Percentiles rank a stretch among this genome's conserved stretches.
Evolutionary conservation across 1,139 yeast species (phyloP).

Genomic region (Pichia sp.): DNA sequence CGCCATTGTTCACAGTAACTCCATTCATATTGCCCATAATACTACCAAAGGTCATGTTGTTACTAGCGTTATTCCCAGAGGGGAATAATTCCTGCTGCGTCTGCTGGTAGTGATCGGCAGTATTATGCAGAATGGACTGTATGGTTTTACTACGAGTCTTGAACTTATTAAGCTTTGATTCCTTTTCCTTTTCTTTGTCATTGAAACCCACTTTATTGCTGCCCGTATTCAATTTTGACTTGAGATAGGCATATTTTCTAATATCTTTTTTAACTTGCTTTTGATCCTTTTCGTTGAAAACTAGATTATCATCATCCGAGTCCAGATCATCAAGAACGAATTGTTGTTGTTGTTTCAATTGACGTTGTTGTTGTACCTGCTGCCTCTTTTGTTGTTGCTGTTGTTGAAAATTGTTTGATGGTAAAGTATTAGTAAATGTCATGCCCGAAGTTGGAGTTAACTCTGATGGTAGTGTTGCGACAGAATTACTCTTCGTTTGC

Average conservation of each 20-base stretch:
- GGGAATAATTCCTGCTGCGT: constrained; percentile 19
- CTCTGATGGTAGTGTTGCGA: constrained; percentile 18
- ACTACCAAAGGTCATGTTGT: background rate
- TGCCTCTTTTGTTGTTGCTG: background rate
- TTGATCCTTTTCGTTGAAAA: constrained; percentile 1
- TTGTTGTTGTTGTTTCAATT: background rate
- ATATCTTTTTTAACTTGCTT: constrained; percentile 6
- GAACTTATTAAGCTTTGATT: constrained; percentile 22
- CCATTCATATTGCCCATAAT: background rate
- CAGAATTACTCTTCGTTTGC: constrained; percentile 3
- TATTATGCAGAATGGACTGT: constrained; percentile 26
- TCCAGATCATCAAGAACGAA: constrained; percentile 15
- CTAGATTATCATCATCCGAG: constrained; percentile 17
- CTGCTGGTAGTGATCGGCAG: constrained; percentile 21
- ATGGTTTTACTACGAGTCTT: constrained; percentile 24
- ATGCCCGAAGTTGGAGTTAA: constrained; percentile 24
- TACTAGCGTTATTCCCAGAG: constrained; percentile 7
- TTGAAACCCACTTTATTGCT: constrained; percentile 1
- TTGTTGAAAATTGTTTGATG: background rate
- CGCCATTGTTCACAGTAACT: background rate
- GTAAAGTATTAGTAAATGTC: constrained; percentile 15
- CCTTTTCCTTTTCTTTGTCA: constrained; percentile 14
- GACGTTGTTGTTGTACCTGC: background rate
- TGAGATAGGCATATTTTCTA: constrained; percentile 4
- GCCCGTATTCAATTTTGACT: background rate